Base-by-base conservation (phyloP, 768 basidiomycete species). In the Rhizopogon vinicolor region DNA sequence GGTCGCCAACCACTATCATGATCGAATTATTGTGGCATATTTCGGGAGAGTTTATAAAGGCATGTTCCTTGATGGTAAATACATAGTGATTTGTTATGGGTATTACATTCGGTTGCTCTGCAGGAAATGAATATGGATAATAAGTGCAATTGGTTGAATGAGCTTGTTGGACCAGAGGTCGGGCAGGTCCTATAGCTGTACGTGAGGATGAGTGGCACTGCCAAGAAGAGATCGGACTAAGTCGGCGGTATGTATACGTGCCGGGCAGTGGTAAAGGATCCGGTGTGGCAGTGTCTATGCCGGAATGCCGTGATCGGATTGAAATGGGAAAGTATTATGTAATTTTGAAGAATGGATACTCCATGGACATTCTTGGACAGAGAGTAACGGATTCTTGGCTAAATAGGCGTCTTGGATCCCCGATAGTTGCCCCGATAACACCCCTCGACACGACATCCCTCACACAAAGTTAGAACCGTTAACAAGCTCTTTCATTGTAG, bases 221-320 rank as follows among this genome's bases (percentile, higher is more conserved):
- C 9, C 39, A 42, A 28, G 7, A 7, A 42, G 41, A 28, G 8
- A 14, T 19, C 29, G 25, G 22, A 28, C 31, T 29, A 37, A 35
- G 31, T 19, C 49, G 49, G 49, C 31, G 19, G 33, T 25, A 13
- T 3, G n/a, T 28, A 42, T 39, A 25, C 39, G 25, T 39, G 29
- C 28, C 22, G 31, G 48, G 39, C 48, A 49, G 48, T 25, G 45
- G 45, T 48, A 25, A 29, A 25, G 45, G n/a, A 37, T 52, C 57
- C 52, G 39, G 45, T 43, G 57, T 54, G 52, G 57, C 46, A 43
- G 31, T 54, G 44, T 6, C 4, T 1, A 5, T 65, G 65, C 63
- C 65, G 63, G 44, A 53, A 67, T 65, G 67, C 62, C 63, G 65
- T 68, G 68, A 65, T 68, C 67, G 66, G 67, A 52, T 58, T 60